These are phyloP conservation scores for Schoenoplectus triqueter DNA, from an alignment of 202 grass and related monocot genomes.

Conservation along the genomic window DNA sequence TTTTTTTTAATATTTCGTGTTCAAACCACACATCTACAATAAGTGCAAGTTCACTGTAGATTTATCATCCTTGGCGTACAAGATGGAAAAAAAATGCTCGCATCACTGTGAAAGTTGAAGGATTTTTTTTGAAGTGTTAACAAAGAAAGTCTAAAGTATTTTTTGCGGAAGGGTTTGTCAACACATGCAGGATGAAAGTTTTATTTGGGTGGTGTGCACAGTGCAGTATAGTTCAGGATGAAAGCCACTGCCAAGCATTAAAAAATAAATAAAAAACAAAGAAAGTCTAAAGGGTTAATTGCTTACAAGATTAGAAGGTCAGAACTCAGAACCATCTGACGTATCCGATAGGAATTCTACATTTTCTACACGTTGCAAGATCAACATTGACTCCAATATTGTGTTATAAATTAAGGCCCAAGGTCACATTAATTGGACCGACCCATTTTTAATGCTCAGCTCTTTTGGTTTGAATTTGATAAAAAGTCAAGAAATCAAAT, in stretches of 20 bases:
- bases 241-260: no score
- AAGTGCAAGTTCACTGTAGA: background rate
- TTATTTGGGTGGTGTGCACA: no score
- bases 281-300: background rate
- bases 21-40: background rate
- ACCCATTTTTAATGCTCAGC: background rate
- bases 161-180: no score
- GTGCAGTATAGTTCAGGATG: no score
- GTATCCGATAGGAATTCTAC: background rate
- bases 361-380: background rate
- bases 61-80: background rate
- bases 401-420: background rate
- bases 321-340: background rate
- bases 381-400: conserved; percentile 10
- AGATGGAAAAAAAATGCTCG: background rate
- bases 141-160: background rate
- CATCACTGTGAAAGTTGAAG: background rate
- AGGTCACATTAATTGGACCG: background rate
- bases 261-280: background rate
- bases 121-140: background rate
- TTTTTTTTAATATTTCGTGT: background rate
- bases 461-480: background rate
- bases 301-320: background rate
- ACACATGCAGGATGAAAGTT: no score
- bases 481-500: background rate